Evolutionary conservation across 1,284 basidiomycete genomes (phyloP), one percentile per base, ranked within the genome.

Genomic region (Trichosporon coremiiforme): DNA sequence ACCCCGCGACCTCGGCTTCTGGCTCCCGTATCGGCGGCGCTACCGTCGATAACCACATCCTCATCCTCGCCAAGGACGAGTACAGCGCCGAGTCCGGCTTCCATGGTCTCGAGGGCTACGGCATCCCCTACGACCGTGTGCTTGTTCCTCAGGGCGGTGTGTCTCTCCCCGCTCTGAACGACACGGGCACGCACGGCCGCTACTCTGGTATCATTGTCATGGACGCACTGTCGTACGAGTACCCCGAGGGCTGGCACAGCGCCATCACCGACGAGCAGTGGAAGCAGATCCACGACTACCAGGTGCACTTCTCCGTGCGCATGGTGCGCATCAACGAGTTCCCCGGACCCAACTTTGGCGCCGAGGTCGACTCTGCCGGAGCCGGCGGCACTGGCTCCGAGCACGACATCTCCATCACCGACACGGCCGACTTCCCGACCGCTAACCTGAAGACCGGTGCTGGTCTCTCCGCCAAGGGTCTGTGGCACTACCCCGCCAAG

Each of bases 241-340:
- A 66, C 65, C 0, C 41, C 0, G 25, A 22, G 10, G 57, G 41
- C 38, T 69, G 68, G 68, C 45, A n/a, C 29, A 36, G 38, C 2
- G 68, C 68, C 2, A 25, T 69, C 41, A 66, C 64, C 12, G 45
- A 57, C 55, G 65, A 47, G 29, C 68, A 69, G 53, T 69, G 68
- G 68, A 29, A 29, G 31, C 15, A 57, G 20, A 4, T 69, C 33
- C 13, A 31, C 41, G 36, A 62, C 41, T 69, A 69, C 57, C 68
- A 69, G 64, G 60, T 63, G 9, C 6, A 13, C 22, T 69, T 63
- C 68, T 20, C 29, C 22, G 65, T 38, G 8, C 68, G 68, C 33
- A 66, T 69, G 68, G 68, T 69, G 29, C 68, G 68, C 15, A 69
- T 69, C 64, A 69, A 69, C 65, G 68, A 69, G 65, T 68, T 36